Percentiles rank a stretch among this genome's conserved stretches.
Conservation (phyloP, 2,329 filamentous ascomycete species). For the Daldinia eschscholtzii region DNA sequence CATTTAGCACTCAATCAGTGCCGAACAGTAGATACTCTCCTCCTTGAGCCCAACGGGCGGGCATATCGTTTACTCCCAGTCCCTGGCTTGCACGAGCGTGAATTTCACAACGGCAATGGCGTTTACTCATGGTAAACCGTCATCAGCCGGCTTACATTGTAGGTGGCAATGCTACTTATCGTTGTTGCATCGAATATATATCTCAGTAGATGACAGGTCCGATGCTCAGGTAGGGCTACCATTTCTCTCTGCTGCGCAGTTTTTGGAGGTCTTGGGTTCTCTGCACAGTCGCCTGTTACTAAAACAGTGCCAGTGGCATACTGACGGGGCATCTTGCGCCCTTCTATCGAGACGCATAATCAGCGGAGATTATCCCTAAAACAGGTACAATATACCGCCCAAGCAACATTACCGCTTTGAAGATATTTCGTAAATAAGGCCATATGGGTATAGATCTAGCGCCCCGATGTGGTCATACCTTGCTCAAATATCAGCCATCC, state of each 20-base stretch:
- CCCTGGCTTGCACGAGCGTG: background rate
- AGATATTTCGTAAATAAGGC: background rate
- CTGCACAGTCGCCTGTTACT: slow-evolving; percentile 3
- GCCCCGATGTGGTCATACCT: slow-evolving; percentile 1
- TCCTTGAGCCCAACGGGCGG: background rate
- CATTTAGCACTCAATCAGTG: background rate
- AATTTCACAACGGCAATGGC: slow-evolving; percentile 20
- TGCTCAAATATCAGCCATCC: background rate
- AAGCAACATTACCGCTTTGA: background rate
- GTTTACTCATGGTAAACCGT: slow-evolving; percentile 13
- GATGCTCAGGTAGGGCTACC: slow-evolving; percentile 1
- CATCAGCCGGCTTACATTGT: slow-evolving; percentile 10
- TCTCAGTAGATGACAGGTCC: background rate
- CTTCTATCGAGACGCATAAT: slow-evolving; percentile 1
- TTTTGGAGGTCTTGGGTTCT: background rate
- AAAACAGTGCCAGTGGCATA: slow-evolving; percentile 7
- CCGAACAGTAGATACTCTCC: background rate
- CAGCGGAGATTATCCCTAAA: background rate
- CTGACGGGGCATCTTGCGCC: background rate
- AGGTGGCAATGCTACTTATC: slow-evolving; percentile 5
- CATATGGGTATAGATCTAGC: background rate
- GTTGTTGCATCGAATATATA: slow-evolving; percentile 4
- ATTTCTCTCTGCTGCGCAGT: background rate
- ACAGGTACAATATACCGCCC: slow-evolving; percentile 3
- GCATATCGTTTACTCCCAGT: background rate